Percentiles rank a stretch among this genome's conserved stretches.
Conservation (phyloP, 2,329 filamentous ascomycete species). For the Hirsutella minnesotensis region DNA sequence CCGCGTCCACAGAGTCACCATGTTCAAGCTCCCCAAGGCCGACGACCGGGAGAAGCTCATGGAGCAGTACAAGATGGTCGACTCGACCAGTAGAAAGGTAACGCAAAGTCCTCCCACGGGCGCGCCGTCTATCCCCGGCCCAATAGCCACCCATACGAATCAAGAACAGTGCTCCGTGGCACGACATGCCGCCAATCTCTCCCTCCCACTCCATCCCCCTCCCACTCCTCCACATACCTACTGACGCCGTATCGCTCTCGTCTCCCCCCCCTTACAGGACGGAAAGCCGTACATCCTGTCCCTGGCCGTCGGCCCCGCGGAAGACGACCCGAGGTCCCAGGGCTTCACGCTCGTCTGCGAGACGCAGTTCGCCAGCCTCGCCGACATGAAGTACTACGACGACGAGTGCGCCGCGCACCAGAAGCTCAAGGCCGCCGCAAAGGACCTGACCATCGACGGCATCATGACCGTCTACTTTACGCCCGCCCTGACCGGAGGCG, state of each 20-base stretch:
- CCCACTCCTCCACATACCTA: too few relatives aligned
- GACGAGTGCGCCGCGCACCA: conserved; percentile 32
- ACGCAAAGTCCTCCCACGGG: too few relatives aligned
- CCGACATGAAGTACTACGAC: conserved; percentile 63
- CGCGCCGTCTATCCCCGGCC: too few relatives aligned
- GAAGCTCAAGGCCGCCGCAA: conserved; percentile 25
- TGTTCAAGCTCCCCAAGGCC: conserved; percentile 39
- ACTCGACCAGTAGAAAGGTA: conserved; percentile 29
- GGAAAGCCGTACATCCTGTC: conserved; percentile 59
- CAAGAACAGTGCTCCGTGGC: neutral
- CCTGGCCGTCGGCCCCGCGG: conserved; percentile 38
- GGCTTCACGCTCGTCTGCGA: conserved; percentile 55
- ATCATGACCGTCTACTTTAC: conserved; percentile 29
- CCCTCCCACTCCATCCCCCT: too few relatives aligned
- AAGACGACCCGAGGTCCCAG: conserved; percentile 47
- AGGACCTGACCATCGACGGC: conserved; percentile 19
- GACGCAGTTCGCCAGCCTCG: conserved; percentile 50
- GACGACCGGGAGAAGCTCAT: conserved; percentile 32
- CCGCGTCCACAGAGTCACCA: conserved; percentile 35
- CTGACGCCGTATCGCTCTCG: too few relatives aligned
- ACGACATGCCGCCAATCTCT: too few relatives aligned
- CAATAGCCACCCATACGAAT: too few relatives aligned
- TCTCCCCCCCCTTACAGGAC: too few relatives aligned
- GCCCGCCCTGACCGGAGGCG: conserved; percentile 7
- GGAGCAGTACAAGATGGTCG: conserved; percentile 30